phyloP scores from a whole-genome alignment of 2,329 filamentous ascomycete species.

The Colletotrichum higginsianum region DNA sequence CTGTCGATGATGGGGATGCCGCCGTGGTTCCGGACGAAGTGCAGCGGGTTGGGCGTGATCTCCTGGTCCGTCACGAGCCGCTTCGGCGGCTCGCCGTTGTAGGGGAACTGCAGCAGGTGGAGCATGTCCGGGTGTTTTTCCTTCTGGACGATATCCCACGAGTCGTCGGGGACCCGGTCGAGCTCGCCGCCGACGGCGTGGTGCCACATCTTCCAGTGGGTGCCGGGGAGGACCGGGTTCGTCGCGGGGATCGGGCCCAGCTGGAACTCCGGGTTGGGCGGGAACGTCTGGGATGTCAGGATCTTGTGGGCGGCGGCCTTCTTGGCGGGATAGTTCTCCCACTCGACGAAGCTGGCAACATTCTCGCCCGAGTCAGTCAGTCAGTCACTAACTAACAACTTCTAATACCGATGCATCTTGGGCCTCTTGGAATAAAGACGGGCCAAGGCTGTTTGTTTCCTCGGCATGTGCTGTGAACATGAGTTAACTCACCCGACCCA shows the following conservation, averaged over 20 bases:
- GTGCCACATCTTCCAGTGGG: slow-evolving; percentile 73
- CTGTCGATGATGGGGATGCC: slow-evolving; percentile 77
- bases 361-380: too few relatives aligned
- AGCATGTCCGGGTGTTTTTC: slow-evolving; percentile 75
- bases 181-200: slow-evolving; percentile 61
- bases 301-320: slow-evolving; percentile 72
- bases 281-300: slow-evolving; percentile 47
- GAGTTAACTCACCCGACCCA: slow-evolving; percentile 51
- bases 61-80: slow-evolving; percentile 67
- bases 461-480: background rate
- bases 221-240: slow-evolving; percentile 71
- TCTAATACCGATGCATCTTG: too few relatives aligned
- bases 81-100: slow-evolving; percentile 75
- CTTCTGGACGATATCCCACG: slow-evolving; percentile 67
- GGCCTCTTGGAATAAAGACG: too few relatives aligned
- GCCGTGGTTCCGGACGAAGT: slow-evolving; percentile 81
- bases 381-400: background rate
- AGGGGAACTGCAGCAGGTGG: slow-evolving; percentile 74
- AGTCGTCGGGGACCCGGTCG: slow-evolving; percentile 67
- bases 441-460: too few relatives aligned
- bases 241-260: slow-evolving; percentile 68
- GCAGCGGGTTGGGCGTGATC: slow-evolving; percentile 71
- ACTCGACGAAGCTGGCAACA: slow-evolving; percentile 72
- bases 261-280: slow-evolving; percentile 68
- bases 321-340: slow-evolving; percentile 79